Evolutionary conservation across 73 alveolate genomes (phyloP).

Genomic region (Tetrahymena elliotti): DNA sequence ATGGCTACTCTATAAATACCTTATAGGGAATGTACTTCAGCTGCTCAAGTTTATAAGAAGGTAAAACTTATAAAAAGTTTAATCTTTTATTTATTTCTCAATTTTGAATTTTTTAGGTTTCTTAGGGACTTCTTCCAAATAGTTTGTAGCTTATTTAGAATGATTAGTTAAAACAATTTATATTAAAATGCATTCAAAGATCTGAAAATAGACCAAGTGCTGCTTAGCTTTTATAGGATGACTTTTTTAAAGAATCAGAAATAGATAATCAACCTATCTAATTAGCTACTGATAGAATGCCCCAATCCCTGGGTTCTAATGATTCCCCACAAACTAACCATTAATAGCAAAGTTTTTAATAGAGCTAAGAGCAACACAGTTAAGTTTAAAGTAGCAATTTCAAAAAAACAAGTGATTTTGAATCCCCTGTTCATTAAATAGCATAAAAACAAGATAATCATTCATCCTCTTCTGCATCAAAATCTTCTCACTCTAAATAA

Average conservation of each 20-base stretch:
- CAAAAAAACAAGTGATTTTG: neutral
- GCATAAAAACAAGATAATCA: neutral
- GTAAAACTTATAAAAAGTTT: slow-evolving; percentile 47
- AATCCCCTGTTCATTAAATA: neutral
- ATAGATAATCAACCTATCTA: slow-evolving; percentile 11
- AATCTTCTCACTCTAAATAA: neutral
- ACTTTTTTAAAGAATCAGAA: neutral
- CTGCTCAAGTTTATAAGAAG: slow-evolving; percentile 78
- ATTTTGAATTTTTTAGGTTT: neutral
- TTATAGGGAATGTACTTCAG: slow-evolving; percentile 86
- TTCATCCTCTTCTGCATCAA: neutral
- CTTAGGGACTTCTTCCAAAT: neutral
- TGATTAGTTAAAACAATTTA: slow-evolving; percentile 8
- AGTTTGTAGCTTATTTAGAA: slow-evolving; percentile 5
- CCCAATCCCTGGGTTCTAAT: neutral
- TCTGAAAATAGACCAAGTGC: slow-evolving; percentile 20
- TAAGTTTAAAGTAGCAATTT: neutral
- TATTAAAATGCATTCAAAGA: slow-evolving; percentile 1
- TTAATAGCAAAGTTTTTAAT: neutral
- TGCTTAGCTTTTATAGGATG: neutral
- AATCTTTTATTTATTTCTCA: neutral
- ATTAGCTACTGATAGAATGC: neutral
- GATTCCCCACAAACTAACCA: neutral
- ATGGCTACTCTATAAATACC: slow-evolving; percentile 92
- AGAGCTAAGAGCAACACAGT: neutral